Percentiles rank a stretch among this genome's conserved stretches.
Conservation (phyloP, 805 yeast species). For the Hanseniaspora occidentalis region DNA sequence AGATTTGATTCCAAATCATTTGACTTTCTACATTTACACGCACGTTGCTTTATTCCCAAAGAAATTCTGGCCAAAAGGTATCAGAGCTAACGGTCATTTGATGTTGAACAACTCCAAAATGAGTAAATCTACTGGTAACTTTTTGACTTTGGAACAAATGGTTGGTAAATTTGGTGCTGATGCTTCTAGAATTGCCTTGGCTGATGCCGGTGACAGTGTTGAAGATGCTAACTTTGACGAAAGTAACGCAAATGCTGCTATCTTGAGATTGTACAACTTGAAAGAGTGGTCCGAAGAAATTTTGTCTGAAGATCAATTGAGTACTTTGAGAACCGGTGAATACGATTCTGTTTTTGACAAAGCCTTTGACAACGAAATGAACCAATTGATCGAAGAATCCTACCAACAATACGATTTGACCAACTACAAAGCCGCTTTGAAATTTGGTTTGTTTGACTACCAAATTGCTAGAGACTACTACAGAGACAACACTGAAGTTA, state of each 20-base stretch:
- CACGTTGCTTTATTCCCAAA: slow-evolving; percentile 90
- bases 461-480: slow-evolving; percentile 94
- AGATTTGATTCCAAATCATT: slow-evolving; percentile 93
- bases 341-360: slow-evolving; percentile 60
- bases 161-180: slow-evolving; percentile 91
- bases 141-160: slow-evolving; percentile 77
- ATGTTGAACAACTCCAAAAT: slow-evolving; percentile 92
- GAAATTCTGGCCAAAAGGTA: slow-evolving; percentile 85
- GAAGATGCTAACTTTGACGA: slow-evolving; percentile 99
- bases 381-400: slow-evolving; percentile 62
- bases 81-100: slow-evolving; percentile 92
- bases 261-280: slow-evolving; percentile 78
- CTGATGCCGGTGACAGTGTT: slow-evolving; percentile 95
- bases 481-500: slow-evolving; percentile 58
- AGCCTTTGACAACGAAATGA: slow-evolving; percentile 92
- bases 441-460: slow-evolving; percentile 84
- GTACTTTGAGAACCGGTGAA: slow-evolving; percentile 40
- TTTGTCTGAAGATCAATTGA: slow-evolving; percentile 31
- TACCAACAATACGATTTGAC: slow-evolving; percentile 59
- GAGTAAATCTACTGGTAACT: slow-evolving; percentile 97
- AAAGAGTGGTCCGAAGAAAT: slow-evolving; percentile 93
- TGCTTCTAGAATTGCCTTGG: slow-evolving; percentile 92
- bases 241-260: slow-evolving; percentile 92
- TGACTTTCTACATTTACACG: slow-evolving; percentile 87
- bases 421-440: slow-evolving; percentile 78